These are phyloP conservation scores for Fusarium sororula DNA, from an alignment of 2,329 filamentous ascomycete genomes.

Conservation along the genomic window DNA sequence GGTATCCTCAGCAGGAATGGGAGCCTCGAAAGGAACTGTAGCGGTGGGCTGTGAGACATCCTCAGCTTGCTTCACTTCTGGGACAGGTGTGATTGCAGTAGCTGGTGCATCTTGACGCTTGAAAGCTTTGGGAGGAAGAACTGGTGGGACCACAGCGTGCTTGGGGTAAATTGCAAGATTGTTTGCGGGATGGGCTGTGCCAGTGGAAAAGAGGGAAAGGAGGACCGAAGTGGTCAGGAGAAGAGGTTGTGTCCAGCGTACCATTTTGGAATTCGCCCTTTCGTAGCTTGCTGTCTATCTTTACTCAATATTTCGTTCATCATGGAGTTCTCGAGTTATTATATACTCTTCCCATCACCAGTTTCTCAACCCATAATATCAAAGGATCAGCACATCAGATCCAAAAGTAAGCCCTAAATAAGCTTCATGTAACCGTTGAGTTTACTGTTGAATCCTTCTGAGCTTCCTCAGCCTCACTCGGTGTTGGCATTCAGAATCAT, in stretches of 20 bases:
- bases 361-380: neutral
- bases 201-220: neutral
- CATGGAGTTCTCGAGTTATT: neutral
- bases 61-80: neutral
- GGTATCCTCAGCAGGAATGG: neutral
- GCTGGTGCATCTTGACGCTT: constrained; percentile 4
- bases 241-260: constrained; percentile 5
- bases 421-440: neutral
- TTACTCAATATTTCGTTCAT: neutral
- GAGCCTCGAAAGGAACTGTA: neutral
- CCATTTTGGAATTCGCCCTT: neutral
- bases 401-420: neutral
- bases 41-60: neutral
- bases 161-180: neutral
- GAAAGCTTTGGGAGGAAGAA: neutral
- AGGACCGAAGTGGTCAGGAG: constrained; percentile 1
- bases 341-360: neutral
- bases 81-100: neutral
- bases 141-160: no score
- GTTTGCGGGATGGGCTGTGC: neutral
- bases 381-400: neutral
- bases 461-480: neutral
- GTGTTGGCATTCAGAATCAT: neutral
- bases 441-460: neutral
- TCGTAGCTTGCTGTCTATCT: neutral